Conservation (phyloP, 345 rosid genomes). For the Eucalyptus erythrocorys region DNA sequence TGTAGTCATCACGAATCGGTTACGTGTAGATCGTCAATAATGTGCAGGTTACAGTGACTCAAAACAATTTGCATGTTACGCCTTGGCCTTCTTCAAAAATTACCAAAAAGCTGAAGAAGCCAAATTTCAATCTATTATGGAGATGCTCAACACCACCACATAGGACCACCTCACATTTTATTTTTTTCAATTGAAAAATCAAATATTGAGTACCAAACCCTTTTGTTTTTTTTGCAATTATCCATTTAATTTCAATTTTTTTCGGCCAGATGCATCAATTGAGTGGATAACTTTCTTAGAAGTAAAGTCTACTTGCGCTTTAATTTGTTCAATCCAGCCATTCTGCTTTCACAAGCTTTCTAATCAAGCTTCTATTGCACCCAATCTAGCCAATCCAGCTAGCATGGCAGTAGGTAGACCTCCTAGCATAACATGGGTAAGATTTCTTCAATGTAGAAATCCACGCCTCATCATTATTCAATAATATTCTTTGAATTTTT, state of each 20-base stretch:
- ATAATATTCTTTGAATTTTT: too few relatives aligned
- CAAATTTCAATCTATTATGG: not conserved
- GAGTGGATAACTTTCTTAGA: not conserved
- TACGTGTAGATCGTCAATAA: not conserved
- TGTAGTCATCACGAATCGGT: rapidly evolving
- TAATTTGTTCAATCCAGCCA: rapidly evolving
- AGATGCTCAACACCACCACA: not conserved
- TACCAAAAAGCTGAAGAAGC: not conserved
- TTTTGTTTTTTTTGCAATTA: not conserved
- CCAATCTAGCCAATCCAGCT: rapidly evolving
- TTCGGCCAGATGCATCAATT: rapidly evolving
- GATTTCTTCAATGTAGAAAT: rapidly evolving
- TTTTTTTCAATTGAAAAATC: not conserved
- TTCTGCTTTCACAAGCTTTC: not conserved
- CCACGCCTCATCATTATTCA: not conserved
- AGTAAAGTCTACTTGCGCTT: rapidly evolving
- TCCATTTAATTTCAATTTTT: not conserved
- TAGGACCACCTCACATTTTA: not conserved
- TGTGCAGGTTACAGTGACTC: rapidly evolving
- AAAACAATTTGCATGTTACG: rapidly evolving
- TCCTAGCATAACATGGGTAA: not conserved
- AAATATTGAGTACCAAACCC: not conserved
- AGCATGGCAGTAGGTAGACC: not conserved
- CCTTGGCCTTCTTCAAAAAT: not conserved
- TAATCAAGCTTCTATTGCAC: not conserved